Conservation (phyloP, 2,329 filamentous ascomycete species). For the Thelonectria discophora region DNA sequence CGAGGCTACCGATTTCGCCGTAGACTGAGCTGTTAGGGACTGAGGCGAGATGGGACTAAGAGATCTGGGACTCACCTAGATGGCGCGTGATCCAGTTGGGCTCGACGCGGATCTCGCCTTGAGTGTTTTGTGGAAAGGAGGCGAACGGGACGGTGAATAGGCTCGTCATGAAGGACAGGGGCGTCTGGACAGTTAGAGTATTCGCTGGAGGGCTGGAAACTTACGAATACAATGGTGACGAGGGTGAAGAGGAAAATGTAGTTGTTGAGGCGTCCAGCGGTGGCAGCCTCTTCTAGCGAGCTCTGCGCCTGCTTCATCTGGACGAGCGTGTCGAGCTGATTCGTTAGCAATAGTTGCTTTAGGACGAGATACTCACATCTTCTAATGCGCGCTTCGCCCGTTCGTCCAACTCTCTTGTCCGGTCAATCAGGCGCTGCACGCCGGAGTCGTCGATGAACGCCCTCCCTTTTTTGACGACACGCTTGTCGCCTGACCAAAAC, state of each 20-base stretch:
- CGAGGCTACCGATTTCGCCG: background rate
- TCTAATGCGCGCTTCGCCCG: conserved; percentile 11
- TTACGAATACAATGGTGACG: conserved; percentile 29
- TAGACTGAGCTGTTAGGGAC: background rate
- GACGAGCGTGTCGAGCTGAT: conserved; percentile 20
- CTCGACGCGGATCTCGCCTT: conserved; percentile 12
- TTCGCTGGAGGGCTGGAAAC: background rate
- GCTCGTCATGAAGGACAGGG: conserved; percentile 30
- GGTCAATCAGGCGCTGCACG: conserved; percentile 3
- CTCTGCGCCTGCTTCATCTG: conserved; percentile 28
- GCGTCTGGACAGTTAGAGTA: conserved; percentile 11
- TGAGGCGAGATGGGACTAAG: no score
- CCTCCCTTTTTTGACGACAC: background rate
- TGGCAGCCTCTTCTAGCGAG: conserved; percentile 26
- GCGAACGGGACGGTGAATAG: conserved; percentile 23
- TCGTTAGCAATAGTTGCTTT: background rate
- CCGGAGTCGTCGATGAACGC: conserved; percentile 16
- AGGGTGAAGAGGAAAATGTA: conserved; percentile 27
- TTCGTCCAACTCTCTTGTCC: conserved; percentile 6
- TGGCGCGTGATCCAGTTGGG: background rate
- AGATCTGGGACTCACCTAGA: background rate
- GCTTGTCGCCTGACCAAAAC: conserved; percentile 16
- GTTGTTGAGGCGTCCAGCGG: conserved; percentile 20
- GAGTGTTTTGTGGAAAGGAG: conserved; percentile 21
- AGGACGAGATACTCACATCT: background rate